These are phyloP conservation scores for Suillus hirtellus DNA, from an alignment of 768 basidiomycete genomes.

Conservation along the genomic window DNA sequence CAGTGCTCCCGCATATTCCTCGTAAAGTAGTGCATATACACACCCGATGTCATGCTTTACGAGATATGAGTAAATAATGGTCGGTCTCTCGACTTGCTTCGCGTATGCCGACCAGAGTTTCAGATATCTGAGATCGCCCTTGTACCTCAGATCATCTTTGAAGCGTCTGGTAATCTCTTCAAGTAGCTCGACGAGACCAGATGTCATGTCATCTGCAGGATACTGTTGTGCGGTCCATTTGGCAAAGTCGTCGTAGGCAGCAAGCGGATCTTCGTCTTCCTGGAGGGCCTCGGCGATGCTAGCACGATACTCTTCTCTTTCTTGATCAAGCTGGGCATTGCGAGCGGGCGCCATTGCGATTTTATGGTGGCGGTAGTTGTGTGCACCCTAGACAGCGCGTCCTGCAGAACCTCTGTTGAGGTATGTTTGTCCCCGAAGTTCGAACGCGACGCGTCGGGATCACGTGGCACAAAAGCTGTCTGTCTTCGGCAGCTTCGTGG, in stretches of 20 bases:
- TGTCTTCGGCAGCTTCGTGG: not conserved
- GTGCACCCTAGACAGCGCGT: not conserved
- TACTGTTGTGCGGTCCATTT: conserved; percentile 88
- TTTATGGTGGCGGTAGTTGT: not conserved
- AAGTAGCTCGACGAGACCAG: conserved; percentile 77
- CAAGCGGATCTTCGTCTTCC: conserved; percentile 86
- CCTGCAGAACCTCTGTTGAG: conserved; percentile 13
- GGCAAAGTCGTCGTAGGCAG: conserved; percentile 83
- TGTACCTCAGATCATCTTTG: conserved; percentile 80
- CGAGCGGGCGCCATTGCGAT: conserved; percentile 26
- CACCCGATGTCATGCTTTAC: conserved; percentile 75
- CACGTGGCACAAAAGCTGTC: conserved; percentile 1
- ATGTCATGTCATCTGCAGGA: conserved; percentile 61
- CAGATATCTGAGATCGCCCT: conserved; percentile 85
- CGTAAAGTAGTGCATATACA: conserved; percentile 79
- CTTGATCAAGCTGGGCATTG: conserved; percentile 30
- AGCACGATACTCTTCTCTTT: conserved; percentile 32
- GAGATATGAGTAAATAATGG: conserved; percentile 70
- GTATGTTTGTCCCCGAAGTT: conserved; percentile 3
- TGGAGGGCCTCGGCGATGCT: conserved; percentile 53
- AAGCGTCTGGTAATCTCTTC: conserved; percentile 84
- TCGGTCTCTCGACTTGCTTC: conserved; percentile 69
- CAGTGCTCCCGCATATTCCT: conserved; percentile 83
- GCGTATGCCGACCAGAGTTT: conserved; percentile 92
- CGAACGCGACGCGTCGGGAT: conserved; percentile 11